Percentiles rank a stretch among this genome's conserved stretches.
Evolutionary conservation across 352 stramenopile species (phyloP).

Genomic region (Phytophthora hybrid): DNA sequence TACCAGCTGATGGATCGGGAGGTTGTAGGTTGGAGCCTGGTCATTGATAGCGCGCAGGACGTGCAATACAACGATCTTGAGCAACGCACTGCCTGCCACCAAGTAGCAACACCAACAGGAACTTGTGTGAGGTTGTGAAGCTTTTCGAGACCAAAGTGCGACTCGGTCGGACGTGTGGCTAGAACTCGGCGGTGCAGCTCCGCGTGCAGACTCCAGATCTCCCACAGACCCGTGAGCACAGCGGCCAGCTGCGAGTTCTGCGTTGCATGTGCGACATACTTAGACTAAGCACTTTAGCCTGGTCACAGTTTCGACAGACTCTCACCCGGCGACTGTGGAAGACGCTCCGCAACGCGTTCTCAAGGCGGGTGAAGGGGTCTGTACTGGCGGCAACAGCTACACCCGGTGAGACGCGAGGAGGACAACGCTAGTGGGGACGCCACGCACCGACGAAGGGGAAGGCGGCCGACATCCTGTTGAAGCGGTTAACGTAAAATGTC

Average conservation of each 20-base stretch:
- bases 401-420: background rate
- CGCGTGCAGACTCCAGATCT: slow-evolving; percentile 41
- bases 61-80: slow-evolving; percentile 26
- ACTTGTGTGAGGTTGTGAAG: background rate
- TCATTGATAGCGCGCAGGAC: slow-evolving; percentile 12
- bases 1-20: slow-evolving; percentile 34
- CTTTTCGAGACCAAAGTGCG: background rate
- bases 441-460: slow-evolving; percentile 50
- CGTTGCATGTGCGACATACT: background rate
- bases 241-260: slow-evolving; percentile 2
- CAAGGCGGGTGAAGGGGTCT: slow-evolving; percentile 39
- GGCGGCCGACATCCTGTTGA: slow-evolving; percentile 33
- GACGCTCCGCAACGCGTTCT: slow-evolving; percentile 43
- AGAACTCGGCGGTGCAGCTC: slow-evolving; percentile 16
- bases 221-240: slow-evolving; percentile 21
- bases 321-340: slow-evolving; percentile 23
- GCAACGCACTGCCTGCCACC: slow-evolving; percentile 13
- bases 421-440: background rate
- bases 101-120: background rate
- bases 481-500: too few species aligned
- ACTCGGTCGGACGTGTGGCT: slow-evolving; percentile 24
- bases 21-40: background rate
- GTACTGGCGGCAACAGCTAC: background rate
- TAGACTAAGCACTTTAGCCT: background rate
- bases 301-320: background rate